Base-by-base conservation (phyloP, 176 grass and related monocot genomes). In the Carex littledalei region DNA sequence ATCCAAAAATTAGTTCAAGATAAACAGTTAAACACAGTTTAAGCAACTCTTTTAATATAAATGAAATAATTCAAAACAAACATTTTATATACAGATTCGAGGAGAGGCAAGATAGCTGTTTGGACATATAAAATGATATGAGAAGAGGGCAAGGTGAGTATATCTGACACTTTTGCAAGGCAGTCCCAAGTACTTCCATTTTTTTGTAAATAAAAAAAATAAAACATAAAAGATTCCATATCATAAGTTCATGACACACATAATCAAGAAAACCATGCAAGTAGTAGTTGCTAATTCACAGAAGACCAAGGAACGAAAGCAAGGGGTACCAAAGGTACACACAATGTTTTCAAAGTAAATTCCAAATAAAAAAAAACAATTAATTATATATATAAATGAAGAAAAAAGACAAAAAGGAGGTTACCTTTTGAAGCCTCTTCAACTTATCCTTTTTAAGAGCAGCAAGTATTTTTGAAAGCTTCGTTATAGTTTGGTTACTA, bases 391-490 rank as follows among this genome's bases (percentile, higher is more conserved):
- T 26, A 31, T 69, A 87, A 17, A 84, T 67, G 85, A 77, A 88
- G 47, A 47, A 32, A 3, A 88, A 18, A 66, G 14, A 58, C 54
- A 52, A 2, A 55, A 80, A 83, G 67, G 49, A 21, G 64, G 74
- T 85, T 89, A 98, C 95, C 95, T 91, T 95, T 81, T 74, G 55
- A 80, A 98, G 87, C 85, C 90, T 94, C 80, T 89, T 90, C 29
- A 59, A 32, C 81, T 93, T 98, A 67, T 95, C 91, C 86, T 95
- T 91, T 86, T 94, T 75, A 45, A 98, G 91, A 84, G 84, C 67
- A 32, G 64, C 71, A 75, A 95, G 81, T 91, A 95, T 93, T 70
- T 86, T 88, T 77, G 93, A 98, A 41, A 98, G 86, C 76, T 93
- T 92, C 8, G 85, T 84, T 81, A 98, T 34, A 59, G 95, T 95